phyloP scores from a whole-genome alignment of 139 green algal species.

The Medakamo hakoo region DNA sequence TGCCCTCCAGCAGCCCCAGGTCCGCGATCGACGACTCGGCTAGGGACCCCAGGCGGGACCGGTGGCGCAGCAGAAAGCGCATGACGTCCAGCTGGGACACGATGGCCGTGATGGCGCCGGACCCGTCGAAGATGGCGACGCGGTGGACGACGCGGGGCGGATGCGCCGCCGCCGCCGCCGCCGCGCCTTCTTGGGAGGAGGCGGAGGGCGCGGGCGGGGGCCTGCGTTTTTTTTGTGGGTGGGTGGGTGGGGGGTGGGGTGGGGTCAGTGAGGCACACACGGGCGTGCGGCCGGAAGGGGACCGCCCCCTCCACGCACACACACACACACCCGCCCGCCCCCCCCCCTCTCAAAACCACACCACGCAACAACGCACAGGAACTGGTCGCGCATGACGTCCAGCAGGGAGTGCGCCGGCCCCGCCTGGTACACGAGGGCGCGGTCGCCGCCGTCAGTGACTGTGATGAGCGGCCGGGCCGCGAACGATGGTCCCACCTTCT shows the following conservation, averaged over 20 bases:
- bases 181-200: too few species aligned
- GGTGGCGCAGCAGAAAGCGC: constrained; percentile 14
- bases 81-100: constrained; percentile 30
- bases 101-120: constrained; percentile 45
- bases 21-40: constrained; percentile 11
- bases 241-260: too few species aligned
- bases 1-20: constrained; percentile 23
- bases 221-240: too few species aligned
- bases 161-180: neutral
- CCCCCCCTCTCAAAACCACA: too few species aligned
- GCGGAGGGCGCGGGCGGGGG: too few species aligned
- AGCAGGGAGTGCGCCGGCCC: constrained; percentile 19
- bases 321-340: too few species aligned
- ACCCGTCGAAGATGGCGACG: constrained; percentile 39
- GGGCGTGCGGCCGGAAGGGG: neutral
- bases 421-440: constrained; percentile 41
- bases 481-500: constrained; percentile 41
- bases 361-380: too few species aligned
- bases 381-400: constrained; percentile 25
- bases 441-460: constrained; percentile 38
- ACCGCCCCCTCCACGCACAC: constrained; percentile 2
- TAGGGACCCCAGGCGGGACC: constrained; percentile 10
- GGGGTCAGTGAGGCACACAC: too few species aligned
- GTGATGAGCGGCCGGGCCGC: constrained; percentile 39
- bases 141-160: constrained; percentile 16